phyloP scores from a whole-genome alignment of 257 asterid species.

The Forsythia suspensa region DNA sequence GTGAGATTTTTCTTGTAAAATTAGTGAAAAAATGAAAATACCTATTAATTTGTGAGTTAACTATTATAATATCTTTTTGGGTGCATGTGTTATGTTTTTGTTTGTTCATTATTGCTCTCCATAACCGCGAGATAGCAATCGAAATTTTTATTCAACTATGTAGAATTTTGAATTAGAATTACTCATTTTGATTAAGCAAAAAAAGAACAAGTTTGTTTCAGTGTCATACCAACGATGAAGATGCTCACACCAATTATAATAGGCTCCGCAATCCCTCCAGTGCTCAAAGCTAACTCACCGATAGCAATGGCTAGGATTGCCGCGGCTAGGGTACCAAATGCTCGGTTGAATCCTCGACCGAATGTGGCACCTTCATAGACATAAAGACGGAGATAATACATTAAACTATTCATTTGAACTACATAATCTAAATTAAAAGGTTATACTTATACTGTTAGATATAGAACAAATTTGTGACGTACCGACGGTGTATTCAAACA shows the following conservation, averaged over 20 bases:
- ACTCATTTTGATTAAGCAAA: neutral
- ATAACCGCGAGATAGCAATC: too few relatives aligned
- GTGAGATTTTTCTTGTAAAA: too few relatives aligned
- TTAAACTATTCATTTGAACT: neutral
- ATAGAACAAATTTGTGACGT: neutral
- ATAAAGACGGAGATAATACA: neutral
- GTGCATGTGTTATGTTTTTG: too few relatives aligned
- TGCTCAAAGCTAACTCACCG: slow-evolving; percentile 48
- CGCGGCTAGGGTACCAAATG: slow-evolving; percentile 66
- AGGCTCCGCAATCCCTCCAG: slow-evolving; percentile 55
- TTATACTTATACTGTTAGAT: neutral
- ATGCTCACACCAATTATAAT: slow-evolving; percentile 66
- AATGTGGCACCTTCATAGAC: slow-evolving; percentile 54
- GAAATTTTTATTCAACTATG: too few relatives aligned
- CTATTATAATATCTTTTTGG: too few relatives aligned
- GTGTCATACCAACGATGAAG: slow-evolving; percentile 50
- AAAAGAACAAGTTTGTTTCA: neutral
- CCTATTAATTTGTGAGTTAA: too few relatives aligned
- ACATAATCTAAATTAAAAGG: neutral
- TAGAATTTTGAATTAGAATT: neutral
- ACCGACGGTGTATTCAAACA: slow-evolving; percentile 76
- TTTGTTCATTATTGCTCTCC: too few relatives aligned
- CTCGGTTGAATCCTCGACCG: slow-evolving; percentile 64
- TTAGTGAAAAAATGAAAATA: too few relatives aligned
- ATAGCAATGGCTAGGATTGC: slow-evolving; percentile 48